Conservation (phyloP, 257 asterid species). For the Avicennia marina region DNA sequence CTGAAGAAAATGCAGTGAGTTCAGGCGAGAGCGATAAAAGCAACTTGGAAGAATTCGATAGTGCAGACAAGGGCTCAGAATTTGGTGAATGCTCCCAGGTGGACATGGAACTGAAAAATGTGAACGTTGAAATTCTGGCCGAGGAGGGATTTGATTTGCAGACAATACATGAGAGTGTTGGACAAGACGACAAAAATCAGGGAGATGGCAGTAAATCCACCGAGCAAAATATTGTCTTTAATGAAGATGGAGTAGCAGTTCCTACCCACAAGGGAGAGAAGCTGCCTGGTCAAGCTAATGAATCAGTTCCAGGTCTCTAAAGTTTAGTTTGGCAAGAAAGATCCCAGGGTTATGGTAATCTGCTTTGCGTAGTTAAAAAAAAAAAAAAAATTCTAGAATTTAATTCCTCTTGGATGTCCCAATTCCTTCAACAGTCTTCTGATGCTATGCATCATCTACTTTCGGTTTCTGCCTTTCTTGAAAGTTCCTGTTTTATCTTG, state of each 20-base stretch:
- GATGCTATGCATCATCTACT: neutral
- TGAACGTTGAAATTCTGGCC: constrained; percentile 22
- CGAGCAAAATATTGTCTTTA: neutral
- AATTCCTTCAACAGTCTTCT: neutral
- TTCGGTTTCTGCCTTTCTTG: neutral
- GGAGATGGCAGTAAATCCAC: no score
- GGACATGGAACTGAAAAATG: constrained; percentile 23
- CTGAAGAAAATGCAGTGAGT: constrained; percentile 23
- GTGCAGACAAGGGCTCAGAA: constrained; percentile 16
- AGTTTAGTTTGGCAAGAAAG: neutral
- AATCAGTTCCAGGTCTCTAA: constrained; percentile 11
- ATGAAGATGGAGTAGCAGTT: constrained; percentile 23
- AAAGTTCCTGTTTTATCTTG: no score
- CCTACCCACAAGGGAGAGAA: constrained; percentile 22
- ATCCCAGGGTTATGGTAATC: neutral
- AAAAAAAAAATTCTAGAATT: no score
- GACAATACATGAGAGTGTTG: constrained; percentile 16
- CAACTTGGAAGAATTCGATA: constrained; percentile 30
- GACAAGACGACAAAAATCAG: neutral
- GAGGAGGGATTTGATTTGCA: constrained; percentile 31
- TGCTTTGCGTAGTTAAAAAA: neutral
- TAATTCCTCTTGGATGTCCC: neutral
- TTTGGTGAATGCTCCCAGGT: constrained; percentile 19
- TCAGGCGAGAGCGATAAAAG: constrained; percentile 26
- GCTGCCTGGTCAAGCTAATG: constrained; percentile 9